Percentiles rank a stretch among this genome's conserved stretches.
These are phyloP conservation scores for Penicillium fimorum DNA, from an alignment of 495 filamentous ascomycete genomes.

Conservation along the genomic window DNA sequence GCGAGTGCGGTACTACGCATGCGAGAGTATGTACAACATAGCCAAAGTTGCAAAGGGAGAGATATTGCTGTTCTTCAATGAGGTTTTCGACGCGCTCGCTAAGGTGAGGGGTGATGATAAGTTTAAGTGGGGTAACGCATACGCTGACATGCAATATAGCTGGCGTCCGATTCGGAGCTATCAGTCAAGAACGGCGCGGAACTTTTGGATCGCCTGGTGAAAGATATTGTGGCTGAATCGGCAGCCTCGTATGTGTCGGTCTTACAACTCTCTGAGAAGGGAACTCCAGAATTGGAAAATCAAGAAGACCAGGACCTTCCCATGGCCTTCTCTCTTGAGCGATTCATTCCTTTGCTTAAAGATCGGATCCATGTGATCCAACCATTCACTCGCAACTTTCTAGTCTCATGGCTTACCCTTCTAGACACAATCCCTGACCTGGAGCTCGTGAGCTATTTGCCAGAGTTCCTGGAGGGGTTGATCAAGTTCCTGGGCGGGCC, in stretches of 20 bases:
- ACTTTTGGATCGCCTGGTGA: slow-evolving; percentile 90
- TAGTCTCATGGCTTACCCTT: slow-evolving; percentile 94
- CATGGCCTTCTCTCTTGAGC: slow-evolving; percentile 87
- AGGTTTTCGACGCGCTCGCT: slow-evolving; percentile 94
- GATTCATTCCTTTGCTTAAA: slow-evolving; percentile 89
- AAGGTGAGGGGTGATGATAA: slow-evolving; percentile 61
- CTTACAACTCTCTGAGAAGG: slow-evolving; percentile 56
- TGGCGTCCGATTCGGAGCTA: slow-evolving; percentile 92
- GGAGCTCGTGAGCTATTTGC: slow-evolving; percentile 89
- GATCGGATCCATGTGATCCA: slow-evolving; percentile 92
- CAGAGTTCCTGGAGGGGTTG: slow-evolving; percentile 86
- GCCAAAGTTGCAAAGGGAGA: slow-evolving; percentile 99
- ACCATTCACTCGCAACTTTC: slow-evolving; percentile 89
- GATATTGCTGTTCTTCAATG: slow-evolving; percentile 93
- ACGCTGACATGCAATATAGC: slow-evolving; percentile 47
- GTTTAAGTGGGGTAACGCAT: not conserved
- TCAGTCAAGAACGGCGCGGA: slow-evolving; percentile 99
- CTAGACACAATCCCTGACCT: slow-evolving; percentile 96
- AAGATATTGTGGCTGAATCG: slow-evolving; percentile 97
- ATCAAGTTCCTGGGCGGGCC: slow-evolving; percentile 90
- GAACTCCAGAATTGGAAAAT: slow-evolving; percentile 43
- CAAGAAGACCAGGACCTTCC: slow-evolving; percentile 59
- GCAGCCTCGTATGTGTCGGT: slow-evolving; percentile 93
- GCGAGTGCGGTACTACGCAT: slow-evolving; percentile 95
- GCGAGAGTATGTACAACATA: slow-evolving; percentile 99